Percentiles rank a stretch among this genome's conserved stretches.
Evolutionary conservation across 192 early-diverging fungal genomes (phyloP).

Genomic region (Podila verticillata): DNA sequence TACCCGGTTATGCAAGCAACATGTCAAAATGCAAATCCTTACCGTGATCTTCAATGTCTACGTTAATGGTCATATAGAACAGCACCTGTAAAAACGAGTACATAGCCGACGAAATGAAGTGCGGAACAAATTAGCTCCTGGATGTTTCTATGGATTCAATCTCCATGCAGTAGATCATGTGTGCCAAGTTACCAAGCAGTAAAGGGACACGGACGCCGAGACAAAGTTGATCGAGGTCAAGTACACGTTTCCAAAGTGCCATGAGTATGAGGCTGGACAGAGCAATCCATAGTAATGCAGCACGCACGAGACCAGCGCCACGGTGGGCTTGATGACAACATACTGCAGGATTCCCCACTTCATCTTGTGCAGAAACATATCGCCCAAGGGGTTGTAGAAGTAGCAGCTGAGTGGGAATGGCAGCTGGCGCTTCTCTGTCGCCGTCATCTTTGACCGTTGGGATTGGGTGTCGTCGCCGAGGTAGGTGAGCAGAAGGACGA

Average conservation of each 20-base stretch:
- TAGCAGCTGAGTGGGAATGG: slow-evolving; percentile 72
- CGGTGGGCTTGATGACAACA: slow-evolving; percentile 65
- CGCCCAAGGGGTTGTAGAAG: slow-evolving; percentile 65
- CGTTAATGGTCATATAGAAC: slow-evolving; percentile 41
- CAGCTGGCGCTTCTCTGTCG: slow-evolving; percentile 57
- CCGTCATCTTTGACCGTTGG: slow-evolving; percentile 61
- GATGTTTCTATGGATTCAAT: not conserved
- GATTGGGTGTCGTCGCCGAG: slow-evolving; percentile 60
- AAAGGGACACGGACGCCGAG: slow-evolving; percentile 70
- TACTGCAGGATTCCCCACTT: slow-evolving; percentile 79
- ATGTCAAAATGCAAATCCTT: not conserved
- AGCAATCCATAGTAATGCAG: slow-evolving; percentile 67
- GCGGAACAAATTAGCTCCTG: not conserved
- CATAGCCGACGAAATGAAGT: no score
- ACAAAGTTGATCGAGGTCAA: slow-evolving; percentile 70
- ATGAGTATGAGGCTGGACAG: slow-evolving; percentile 69
- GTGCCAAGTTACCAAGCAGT: slow-evolving; percentile 65
- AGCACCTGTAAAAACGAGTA: slow-evolving; percentile 23
- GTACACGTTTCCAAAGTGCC: slow-evolving; percentile 75
- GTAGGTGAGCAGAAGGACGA: slow-evolving; percentile 74
- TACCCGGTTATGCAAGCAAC: no score
- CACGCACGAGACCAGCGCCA: slow-evolving; percentile 69
- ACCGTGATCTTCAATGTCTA: slow-evolving; percentile 44
- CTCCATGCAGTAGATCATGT: no score
- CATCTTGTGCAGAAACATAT: slow-evolving; percentile 64